A percentile compares a stretch with the other conserved stretches of the same genome.
Evolutionary conservation across 2,329 filamentous ascomycete species (phyloP).

Genomic region (Exophiala xenobiotica): DNA sequence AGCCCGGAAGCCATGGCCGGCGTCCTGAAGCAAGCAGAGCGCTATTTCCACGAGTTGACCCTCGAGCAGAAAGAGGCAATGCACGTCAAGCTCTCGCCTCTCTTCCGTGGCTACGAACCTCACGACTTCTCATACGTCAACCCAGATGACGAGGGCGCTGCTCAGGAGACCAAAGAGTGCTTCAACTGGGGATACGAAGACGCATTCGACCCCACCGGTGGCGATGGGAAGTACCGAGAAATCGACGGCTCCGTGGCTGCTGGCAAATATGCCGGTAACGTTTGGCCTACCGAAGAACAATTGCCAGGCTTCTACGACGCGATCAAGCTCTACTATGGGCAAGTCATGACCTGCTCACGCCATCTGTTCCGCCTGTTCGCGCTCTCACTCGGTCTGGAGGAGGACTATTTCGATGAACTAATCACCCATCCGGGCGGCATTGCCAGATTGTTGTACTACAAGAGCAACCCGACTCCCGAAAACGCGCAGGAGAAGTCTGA

Average conservation of each 20-base stretch:
- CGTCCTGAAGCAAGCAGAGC: conserved; percentile 44
- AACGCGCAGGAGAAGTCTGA: not conserved
- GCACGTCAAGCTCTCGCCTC: conserved; percentile 40
- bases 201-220: conserved; percentile 26
- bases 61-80: conserved; percentile 32
- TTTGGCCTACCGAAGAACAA: conserved; percentile 28
- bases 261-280: conserved; percentile 17
- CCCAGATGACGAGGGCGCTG: conserved; percentile 21
- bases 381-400: conserved; percentile 54
- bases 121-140: conserved; percentile 28
- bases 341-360: conserved; percentile 52
- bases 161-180: conserved; percentile 29
- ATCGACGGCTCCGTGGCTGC: conserved; percentile 24
- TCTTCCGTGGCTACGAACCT: conserved; percentile 31
- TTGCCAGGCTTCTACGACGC: conserved; percentile 48
- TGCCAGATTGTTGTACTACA: conserved; percentile 32
- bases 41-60: conserved; percentile 45
- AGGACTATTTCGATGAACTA: conserved; percentile 57
- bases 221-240: conserved; percentile 28
- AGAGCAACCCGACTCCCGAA: conserved; percentile 12
- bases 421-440: conserved; percentile 50
- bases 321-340: conserved; percentile 49
- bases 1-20: conserved; percentile 40
- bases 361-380: conserved; percentile 56
- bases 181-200: conserved; percentile 32